Evolutionary conservation across 2,329 filamentous ascomycete genomes (phyloP).

Genomic region (Apiospora kogelbergensis): DNA sequence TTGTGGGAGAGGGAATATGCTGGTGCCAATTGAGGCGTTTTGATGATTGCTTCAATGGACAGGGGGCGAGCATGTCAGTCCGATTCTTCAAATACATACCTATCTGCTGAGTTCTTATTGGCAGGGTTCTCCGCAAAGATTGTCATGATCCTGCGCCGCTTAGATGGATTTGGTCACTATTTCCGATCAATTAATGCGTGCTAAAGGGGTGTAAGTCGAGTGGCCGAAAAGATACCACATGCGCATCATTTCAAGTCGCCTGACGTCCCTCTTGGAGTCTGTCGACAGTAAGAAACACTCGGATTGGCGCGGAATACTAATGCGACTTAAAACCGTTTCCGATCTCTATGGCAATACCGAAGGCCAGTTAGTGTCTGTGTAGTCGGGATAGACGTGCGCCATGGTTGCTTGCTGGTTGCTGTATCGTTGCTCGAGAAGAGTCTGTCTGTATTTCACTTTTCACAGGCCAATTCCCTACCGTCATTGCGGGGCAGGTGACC

Average conservation of each 20-base stretch:
- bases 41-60: background rate
- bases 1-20: background rate
- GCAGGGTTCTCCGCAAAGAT: conserved; percentile 4
- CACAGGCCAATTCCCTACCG: background rate
- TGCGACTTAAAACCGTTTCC: background rate
- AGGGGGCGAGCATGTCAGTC: background rate
- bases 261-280: background rate
- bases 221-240: background rate
- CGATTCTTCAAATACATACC: background rate
- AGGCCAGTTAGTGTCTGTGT: background rate
- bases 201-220: background rate
- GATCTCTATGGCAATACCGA: background rate
- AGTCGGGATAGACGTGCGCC: background rate
- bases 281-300: background rate
- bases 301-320: background rate
- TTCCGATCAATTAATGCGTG: background rate
- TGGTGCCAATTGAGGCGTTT: background rate
- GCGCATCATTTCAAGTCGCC: background rate
- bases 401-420: background rate
- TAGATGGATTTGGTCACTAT: background rate
- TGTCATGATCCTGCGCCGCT: background rate
- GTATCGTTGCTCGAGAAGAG: background rate
- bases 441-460: background rate
- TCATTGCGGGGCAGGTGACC: conserved; percentile 1
- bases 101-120: background rate